Evolutionary conservation across 2,329 filamentous ascomycete genomes (phyloP).

Genomic region (Elsinoe ampelina): DNA sequence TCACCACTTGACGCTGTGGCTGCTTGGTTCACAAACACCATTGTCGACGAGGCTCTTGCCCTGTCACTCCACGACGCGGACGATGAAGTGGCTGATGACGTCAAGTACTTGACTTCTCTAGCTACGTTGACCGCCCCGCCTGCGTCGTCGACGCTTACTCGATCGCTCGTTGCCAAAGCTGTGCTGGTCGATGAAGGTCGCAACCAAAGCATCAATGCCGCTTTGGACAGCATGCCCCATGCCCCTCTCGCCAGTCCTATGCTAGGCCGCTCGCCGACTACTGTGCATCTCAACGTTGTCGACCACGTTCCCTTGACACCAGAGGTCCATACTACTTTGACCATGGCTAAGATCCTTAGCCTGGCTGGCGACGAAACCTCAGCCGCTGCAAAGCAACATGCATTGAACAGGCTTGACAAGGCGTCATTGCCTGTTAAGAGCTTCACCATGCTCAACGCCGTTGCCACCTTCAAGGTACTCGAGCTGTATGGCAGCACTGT

Average conservation of each 20-base stretch:
- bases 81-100: slow-evolving; percentile 37
- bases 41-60: slow-evolving; percentile 60
- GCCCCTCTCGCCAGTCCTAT: slow-evolving; percentile 19
- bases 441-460: slow-evolving; percentile 38
- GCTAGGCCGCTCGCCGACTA: slow-evolving; percentile 24
- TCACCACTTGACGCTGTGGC: slow-evolving; percentile 84
- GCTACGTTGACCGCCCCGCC: slow-evolving; percentile 68
- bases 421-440: slow-evolving; percentile 31
- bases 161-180: slow-evolving; percentile 50
- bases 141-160: slow-evolving; percentile 59
- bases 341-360: slow-evolving; percentile 50
- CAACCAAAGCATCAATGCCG: slow-evolving; percentile 41
- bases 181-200: slow-evolving; percentile 48
- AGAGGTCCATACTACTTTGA: slow-evolving; percentile 49
- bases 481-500: slow-evolving; percentile 29
- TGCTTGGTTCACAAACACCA: slow-evolving; percentile 77
- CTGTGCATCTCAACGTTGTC: slow-evolving; percentile 37
- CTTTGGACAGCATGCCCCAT: slow-evolving; percentile 43
- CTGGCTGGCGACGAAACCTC: slow-evolving; percentile 26
- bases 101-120: slow-evolving; percentile 49
- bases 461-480: slow-evolving; percentile 36
- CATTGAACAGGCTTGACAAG: slow-evolving; percentile 32
- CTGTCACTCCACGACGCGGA: slow-evolving; percentile 47
- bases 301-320: slow-evolving; percentile 47
- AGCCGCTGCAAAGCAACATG: slow-evolving; percentile 29